A percentile compares a stretch with the other conserved stretches of the same genome.
phyloP scores from a whole-genome alignment of 1,139 yeast genomes.

The Saccharomycopsis hybrid region DNA sequence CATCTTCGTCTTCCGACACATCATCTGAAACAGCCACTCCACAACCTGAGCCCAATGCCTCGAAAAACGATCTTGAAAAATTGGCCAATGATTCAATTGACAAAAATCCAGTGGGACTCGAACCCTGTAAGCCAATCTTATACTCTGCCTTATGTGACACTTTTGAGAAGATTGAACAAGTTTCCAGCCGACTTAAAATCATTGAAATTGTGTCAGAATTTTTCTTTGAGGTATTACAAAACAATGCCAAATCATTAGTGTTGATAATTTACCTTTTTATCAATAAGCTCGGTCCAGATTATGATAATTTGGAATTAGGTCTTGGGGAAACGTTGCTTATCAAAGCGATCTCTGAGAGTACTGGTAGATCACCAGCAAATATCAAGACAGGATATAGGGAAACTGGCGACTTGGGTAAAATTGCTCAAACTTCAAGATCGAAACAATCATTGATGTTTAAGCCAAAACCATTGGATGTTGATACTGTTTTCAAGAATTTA shows the following conservation, averaged over 20 bases:
- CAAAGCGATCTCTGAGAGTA: slow-evolving; percentile 85
- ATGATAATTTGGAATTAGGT: slow-evolving; percentile 88
- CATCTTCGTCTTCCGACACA: neutral
- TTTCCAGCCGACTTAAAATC: slow-evolving; percentile 77
- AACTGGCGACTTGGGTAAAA: slow-evolving; percentile 84
- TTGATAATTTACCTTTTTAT: slow-evolving; percentile 77
- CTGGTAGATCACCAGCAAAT: slow-evolving; percentile 70
- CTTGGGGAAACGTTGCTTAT: slow-evolving; percentile 83
- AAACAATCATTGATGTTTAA: slow-evolving; percentile 92
- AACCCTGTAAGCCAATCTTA: slow-evolving; percentile 33
- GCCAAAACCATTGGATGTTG: slow-evolving; percentile 72
- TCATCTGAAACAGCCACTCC: no score
- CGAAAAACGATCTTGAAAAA: slow-evolving; percentile 17
- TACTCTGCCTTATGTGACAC: slow-evolving; percentile 61
- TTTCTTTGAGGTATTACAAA: slow-evolving; percentile 53
- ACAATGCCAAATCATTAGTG: slow-evolving; percentile 54
- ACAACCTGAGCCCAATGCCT: neutral
- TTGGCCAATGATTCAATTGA: slow-evolving; percentile 19
- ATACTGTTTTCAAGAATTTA: slow-evolving; percentile 65
- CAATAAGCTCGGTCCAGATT: slow-evolving; percentile 90
- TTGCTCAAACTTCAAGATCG: slow-evolving; percentile 77
- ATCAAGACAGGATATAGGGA: slow-evolving; percentile 70
- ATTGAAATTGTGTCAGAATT: slow-evolving; percentile 67
- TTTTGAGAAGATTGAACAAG: slow-evolving; percentile 70
- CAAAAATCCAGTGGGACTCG: neutral